A percentile compares a stretch with the other conserved stretches of the same genome.
Evolutionary conservation across 306 rosid species (phyloP).

Genomic region (Canavalia ensiformis): DNA sequence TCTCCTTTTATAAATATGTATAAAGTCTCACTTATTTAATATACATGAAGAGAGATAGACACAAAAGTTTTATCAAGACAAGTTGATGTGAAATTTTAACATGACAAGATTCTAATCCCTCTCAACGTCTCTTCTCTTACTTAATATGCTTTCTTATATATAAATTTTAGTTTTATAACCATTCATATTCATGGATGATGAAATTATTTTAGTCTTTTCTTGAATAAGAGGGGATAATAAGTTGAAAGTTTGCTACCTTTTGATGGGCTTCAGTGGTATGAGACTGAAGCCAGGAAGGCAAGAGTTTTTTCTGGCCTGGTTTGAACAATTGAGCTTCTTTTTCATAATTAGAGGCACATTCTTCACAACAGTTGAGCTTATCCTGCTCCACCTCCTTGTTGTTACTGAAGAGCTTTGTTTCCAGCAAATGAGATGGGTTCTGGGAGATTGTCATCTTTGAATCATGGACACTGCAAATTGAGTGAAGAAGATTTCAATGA

Average conservation of each 20-base stretch:
- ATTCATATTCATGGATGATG: no score
- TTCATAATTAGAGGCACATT: slow-evolving; percentile 77
- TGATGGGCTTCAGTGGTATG: slow-evolving; percentile 65
- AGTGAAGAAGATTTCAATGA: slow-evolving; percentile 48
- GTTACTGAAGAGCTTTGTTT: slow-evolving; percentile 60
- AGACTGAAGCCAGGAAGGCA: slow-evolving; percentile 95
- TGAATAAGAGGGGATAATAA: background rate
- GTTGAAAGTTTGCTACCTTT: slow-evolving; percentile 60
- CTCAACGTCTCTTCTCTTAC: no score
- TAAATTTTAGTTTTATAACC: no score
- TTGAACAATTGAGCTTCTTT: slow-evolving; percentile 78
- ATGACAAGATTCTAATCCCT: no score
- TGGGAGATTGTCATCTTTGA: slow-evolving; percentile 62
- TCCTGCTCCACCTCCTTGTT: slow-evolving; percentile 66
- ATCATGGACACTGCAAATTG: slow-evolving; percentile 68
- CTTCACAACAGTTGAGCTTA: slow-evolving; percentile 70
- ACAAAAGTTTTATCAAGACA: no score
- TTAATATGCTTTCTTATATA: no score
- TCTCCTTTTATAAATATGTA: no score
- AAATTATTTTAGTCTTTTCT: background rate
- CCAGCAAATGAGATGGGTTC: slow-evolving; percentile 53
- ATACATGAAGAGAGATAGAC: no score
- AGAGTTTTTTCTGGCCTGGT: slow-evolving; percentile 69
- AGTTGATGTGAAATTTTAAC: no score
- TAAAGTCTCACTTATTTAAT: no score